phyloP scores from a whole-genome alignment of 2,329 filamentous ascomycete genomes.

The Ophiostoma perfectum region DNA sequence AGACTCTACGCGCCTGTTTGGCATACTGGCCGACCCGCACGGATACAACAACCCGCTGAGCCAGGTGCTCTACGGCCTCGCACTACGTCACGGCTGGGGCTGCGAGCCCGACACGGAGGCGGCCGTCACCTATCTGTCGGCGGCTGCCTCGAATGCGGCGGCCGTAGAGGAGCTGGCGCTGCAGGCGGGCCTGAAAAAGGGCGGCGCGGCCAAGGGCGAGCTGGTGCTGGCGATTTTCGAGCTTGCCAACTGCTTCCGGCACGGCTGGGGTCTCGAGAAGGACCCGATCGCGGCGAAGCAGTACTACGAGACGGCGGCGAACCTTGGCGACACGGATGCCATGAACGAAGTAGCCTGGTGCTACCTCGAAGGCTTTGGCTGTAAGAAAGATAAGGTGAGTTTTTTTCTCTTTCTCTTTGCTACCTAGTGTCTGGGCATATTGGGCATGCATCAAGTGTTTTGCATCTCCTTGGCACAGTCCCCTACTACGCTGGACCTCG shows the following conservation, averaged over 20 bases:
- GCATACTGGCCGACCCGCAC: constrained; percentile 70
- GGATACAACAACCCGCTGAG: constrained; percentile 88
- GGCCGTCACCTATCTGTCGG: constrained; percentile 78
- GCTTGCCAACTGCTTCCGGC: constrained; percentile 83
- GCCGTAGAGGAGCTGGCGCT: constrained; percentile 80
- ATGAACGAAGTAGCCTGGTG: constrained; percentile 98
- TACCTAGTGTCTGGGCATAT: neutral
- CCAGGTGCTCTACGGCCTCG: constrained; percentile 92
- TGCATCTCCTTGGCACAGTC: neutral
- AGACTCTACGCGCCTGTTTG: constrained; percentile 79
- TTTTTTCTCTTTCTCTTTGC: neutral
- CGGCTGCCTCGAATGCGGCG: constrained; percentile 85
- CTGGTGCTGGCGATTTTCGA: constrained; percentile 95
- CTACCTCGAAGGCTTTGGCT: constrained; percentile 93
- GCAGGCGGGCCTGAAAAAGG: constrained; percentile 81
- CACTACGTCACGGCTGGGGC: constrained; percentile 92
- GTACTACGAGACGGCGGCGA: constrained; percentile 97
- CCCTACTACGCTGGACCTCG: no score
- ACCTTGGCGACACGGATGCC: constrained; percentile 93
- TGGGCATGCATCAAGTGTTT: neutral
- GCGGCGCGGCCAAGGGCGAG: constrained; percentile 91
- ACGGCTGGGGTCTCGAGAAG: constrained; percentile 87
- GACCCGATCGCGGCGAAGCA: constrained; percentile 82
- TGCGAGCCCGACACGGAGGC: constrained; percentile 64
- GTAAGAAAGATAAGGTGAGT: constrained; percentile 95